Evolutionary conservation across 441 rosid genomes (phyloP).

Genomic region (Syzygium syzygioides): DNA sequence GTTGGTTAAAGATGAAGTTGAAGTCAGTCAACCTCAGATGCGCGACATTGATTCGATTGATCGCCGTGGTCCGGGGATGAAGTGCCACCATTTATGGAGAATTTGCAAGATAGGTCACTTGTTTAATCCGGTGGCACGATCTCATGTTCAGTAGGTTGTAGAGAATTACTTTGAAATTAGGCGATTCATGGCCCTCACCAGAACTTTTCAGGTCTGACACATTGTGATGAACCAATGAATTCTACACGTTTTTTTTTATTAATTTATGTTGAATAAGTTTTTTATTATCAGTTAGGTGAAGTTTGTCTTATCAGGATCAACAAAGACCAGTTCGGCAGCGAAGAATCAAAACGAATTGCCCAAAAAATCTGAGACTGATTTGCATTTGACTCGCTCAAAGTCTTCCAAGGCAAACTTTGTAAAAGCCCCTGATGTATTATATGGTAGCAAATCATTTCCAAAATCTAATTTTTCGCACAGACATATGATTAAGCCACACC

Average conservation of each 20-base stretch:
- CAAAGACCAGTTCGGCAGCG: neutral
- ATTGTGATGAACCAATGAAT: neutral
- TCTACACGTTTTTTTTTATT: neutral
- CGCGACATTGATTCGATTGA: neutral
- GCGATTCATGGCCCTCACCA: neutral
- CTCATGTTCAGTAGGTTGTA: neutral
- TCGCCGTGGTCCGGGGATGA: neutral
- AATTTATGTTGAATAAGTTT: neutral
- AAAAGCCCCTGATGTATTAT: neutral
- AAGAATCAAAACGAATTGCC: neutral
- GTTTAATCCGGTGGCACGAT: neutral
- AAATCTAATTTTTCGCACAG: neutral
- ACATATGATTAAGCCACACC: too few relatives aligned
- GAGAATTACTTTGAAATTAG: neutral
- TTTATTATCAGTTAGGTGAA: neutral
- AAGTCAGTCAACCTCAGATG: neutral
- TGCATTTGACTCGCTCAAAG: too few relatives aligned
- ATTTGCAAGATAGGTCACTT: neutral
- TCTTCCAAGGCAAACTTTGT: neutral
- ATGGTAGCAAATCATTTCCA: neutral
- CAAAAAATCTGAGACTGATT: too few relatives aligned
- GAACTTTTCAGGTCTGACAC: neutral
- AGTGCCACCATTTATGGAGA: neutral
- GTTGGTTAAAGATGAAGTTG: neutral
- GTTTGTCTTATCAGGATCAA: neutral